Evolutionary conservation across 164 flowering plant species (phyloP), one percentile per base, ranked within the genome.

Genomic region (Sextonia rubra): DNA sequence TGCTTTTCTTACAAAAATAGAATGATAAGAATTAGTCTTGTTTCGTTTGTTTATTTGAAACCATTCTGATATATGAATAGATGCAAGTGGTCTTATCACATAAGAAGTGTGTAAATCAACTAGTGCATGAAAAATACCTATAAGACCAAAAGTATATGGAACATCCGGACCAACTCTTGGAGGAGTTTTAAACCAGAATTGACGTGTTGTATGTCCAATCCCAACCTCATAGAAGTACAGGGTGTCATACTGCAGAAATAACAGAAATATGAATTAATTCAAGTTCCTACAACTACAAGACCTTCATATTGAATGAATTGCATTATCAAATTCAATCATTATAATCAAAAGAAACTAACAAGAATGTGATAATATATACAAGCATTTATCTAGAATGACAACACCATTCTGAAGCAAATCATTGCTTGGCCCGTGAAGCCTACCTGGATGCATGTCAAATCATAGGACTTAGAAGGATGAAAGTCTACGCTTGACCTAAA

Each of bases 141-240:
- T 83, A 27, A 86, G 44, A 12, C 89, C 87, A 44, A 86, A 84
- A 18, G 83, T 83, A 68, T 83, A 85, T 2, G 89, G 84, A 71
- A 80, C 85, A 65, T 86, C 85, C 0, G 84, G 87, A 60, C 89
- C 87, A 11, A 78, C 75, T 68, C 63, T 30, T 2, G 87, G 89
- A 64, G 86, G 87, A 71, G 89, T 86, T 29, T 67, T 77, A 73
- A 85, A 85, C 70, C 78, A 85, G 61, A 85, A 85, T 15, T 56
- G 76, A 25, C 84, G 77, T 11, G 80, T 70, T 11, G 71, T 52
- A 14, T 81, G 61, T 11, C 78, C 81, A 32, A 49, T 71, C 2
- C 84, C 85, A 55, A 85, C 71, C 61, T 81, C 78, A 58, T 85
- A 85, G 61, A 72, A 73, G 60, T 85, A 85, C 64, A 80, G 66